These are phyloP conservation scores for Paxillus involutus DNA, from an alignment of 768 basidiomycete species.

Conservation along the genomic window DNA sequence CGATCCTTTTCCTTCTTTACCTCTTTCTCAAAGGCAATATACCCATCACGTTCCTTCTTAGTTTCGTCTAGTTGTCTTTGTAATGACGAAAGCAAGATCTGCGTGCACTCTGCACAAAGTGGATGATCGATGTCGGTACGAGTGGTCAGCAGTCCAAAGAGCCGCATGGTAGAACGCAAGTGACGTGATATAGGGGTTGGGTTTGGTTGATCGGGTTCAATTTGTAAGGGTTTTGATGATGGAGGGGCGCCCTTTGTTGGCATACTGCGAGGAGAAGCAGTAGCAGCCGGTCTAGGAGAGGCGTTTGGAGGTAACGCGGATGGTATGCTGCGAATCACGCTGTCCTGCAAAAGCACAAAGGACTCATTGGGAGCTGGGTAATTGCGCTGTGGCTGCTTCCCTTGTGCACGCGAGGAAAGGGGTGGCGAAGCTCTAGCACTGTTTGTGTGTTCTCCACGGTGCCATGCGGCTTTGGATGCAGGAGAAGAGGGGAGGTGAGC, in stretches of 20 bases:
- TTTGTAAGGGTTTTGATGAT: constrained; percentile 32
- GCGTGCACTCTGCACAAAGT: constrained; percentile 92
- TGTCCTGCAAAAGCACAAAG: constrained; percentile 88
- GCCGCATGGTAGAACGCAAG: constrained; percentile 68
- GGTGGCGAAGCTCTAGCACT: constrained; percentile 33
- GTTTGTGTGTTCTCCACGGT: constrained; percentile 47
- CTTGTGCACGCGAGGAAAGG: constrained; percentile 55
- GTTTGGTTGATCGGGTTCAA: constrained; percentile 54
- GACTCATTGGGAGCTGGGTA: constrained; percentile 75
- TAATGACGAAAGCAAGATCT: constrained; percentile 71
- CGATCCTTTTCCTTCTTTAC: constrained; percentile 79
- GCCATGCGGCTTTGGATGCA: constrained; percentile 62
- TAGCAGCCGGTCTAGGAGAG: constrained; percentile 42
- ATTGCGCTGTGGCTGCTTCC: constrained; percentile 57
- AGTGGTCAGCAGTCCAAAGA: constrained; percentile 76
- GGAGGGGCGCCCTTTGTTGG: constrained; percentile 25
- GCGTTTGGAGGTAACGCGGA: constrained; percentile 44
- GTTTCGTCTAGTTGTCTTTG: constrained; percentile 86
- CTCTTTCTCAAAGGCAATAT: constrained; percentile 90
- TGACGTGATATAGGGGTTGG: constrained; percentile 79
- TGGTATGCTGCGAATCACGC: constrained; percentile 71
- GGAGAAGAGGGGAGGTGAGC: constrained; percentile 47
- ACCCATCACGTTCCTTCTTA: constrained; percentile 88
- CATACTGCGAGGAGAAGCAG: constrained; percentile 36
- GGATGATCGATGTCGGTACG: constrained; percentile 88